These are phyloP conservation scores for Passiflora organensis DNA, from an alignment of 345 rosid species.

Conservation along the genomic window DNA sequence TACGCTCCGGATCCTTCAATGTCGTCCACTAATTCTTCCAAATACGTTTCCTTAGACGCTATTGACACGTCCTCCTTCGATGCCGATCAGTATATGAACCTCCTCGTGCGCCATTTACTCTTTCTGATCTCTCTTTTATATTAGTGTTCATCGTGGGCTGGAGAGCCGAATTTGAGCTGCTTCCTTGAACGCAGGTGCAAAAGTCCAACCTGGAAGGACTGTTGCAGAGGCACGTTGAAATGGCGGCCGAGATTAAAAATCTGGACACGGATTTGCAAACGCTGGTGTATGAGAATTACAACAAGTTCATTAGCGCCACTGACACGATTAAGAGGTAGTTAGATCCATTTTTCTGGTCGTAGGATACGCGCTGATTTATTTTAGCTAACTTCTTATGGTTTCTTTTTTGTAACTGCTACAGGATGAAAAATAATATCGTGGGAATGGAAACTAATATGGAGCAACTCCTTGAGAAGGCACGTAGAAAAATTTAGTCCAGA, in stretches of 20 bases:
- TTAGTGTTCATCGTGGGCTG: no score
- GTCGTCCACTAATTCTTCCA: conserved; percentile 36
- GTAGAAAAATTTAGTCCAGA: conserved; percentile 2
- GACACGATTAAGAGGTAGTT: conserved; percentile 90
- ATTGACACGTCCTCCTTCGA: conserved; percentile 75
- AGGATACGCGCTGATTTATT: neutral
- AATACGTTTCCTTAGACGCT: conserved; percentile 56
- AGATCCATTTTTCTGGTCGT: conserved; percentile 6
- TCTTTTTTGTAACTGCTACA: conserved; percentile 27
- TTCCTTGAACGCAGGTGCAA: conserved; percentile 64
- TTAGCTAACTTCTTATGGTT: neutral
- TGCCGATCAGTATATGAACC: conserved; percentile 88
- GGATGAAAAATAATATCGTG: conserved; percentile 95
- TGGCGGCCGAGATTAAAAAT: conserved; percentile 98
- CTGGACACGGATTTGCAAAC: conserved; percentile 98
- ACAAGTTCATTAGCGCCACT: conserved; percentile 95
- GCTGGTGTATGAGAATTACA: conserved; percentile 94
- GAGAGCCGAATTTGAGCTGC: no score
- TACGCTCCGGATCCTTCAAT: conserved; percentile 89
- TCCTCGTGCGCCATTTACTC: conserved; percentile 47
- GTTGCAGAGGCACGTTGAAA: conserved; percentile 82
- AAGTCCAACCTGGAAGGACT: conserved; percentile 85
- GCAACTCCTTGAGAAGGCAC: conserved; percentile 85
- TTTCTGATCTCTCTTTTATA: neutral
- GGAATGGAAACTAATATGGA: conserved; percentile 99